Conservation (phyloP, 495 filamentous ascomycete species). For the Podospora conica region DNA sequence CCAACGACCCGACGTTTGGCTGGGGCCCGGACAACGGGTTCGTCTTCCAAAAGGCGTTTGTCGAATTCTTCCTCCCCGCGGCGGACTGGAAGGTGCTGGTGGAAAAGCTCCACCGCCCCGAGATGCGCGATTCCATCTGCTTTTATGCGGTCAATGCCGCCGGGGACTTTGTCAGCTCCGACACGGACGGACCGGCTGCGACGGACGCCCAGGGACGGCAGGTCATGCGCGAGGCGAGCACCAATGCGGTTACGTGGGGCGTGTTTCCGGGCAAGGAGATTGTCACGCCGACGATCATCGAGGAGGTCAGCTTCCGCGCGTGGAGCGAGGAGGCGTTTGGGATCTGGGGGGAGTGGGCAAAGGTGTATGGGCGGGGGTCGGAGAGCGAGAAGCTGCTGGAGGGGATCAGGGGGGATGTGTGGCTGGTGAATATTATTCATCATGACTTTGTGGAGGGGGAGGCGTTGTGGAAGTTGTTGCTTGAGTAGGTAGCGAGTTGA, state of each 20-base stretch:
- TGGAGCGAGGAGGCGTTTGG: conserved; percentile 96
- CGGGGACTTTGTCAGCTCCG: conserved; percentile 66
- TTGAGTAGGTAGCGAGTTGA: conserved; percentile 25
- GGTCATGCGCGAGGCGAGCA: conserved; percentile 45
- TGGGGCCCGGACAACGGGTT: conserved; percentile 93
- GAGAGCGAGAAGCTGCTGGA: conserved; percentile 62
- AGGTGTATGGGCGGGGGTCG: conserved; percentile 66
- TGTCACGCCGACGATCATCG: conserved; percentile 94
- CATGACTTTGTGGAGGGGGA: conserved; percentile 68
- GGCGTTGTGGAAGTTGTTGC: conserved; percentile 55
- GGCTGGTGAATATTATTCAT: conserved; percentile 88
- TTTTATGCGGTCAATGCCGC: conserved; percentile 76
- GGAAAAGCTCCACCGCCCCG: conserved; percentile 49
- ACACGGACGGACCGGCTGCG: conserved; percentile 25
- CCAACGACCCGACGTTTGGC: conserved; percentile 73
- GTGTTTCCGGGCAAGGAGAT: conserved; percentile 96
- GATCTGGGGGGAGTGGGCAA: conserved; percentile 91
- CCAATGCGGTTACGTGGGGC: conserved; percentile 97
- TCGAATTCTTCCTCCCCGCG: conserved; percentile 83
- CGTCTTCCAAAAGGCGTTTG: conserved; percentile 97
- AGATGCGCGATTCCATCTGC: conserved; percentile 58
- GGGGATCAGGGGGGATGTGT: conserved; percentile 57
- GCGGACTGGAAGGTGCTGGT: conserved; percentile 63
- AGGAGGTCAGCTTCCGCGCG: conserved; percentile 87
- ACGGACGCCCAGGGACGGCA: conserved; percentile 10